Conservation (phyloP, 1,139 yeast genomes). For the Diutina neorugosa region DNA sequence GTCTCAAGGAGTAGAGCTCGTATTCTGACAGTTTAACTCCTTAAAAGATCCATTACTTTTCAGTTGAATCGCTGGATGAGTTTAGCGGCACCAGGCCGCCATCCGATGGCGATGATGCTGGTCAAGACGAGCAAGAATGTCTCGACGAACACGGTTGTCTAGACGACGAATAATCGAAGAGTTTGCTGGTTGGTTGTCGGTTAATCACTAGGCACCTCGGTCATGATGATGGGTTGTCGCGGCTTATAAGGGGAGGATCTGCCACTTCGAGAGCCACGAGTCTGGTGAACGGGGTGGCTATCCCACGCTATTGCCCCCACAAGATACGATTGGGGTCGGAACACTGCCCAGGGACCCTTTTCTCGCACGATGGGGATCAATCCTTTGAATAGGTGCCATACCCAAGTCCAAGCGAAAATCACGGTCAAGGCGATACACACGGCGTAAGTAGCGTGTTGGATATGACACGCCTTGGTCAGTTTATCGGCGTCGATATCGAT, state of each 20-base stretch:
- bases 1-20: too few relatives aligned
- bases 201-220: not conserved
- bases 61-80: too few relatives aligned
- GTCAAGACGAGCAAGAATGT: too few relatives aligned
- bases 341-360: not conserved
- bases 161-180: too few relatives aligned
- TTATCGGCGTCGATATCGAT: not conserved
- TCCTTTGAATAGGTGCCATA: not conserved
- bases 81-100: too few relatives aligned
- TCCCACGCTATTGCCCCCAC: not conserved
- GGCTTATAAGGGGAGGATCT: not conserved
- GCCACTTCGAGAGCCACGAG: not conserved
- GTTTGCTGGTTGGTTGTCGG: too few relatives aligned
- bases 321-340: not conserved
- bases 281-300: not conserved
- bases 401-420: not conserved
- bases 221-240: not conserved
- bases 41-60: too few relatives aligned
- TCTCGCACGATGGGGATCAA: not conserved
- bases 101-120: too few relatives aligned
- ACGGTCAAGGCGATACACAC: not conserved
- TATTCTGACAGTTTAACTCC: too few relatives aligned
- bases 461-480: not conserved
- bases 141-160: not conserved
- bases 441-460: not conserved